Base-by-base conservation (phyloP, 2,329 filamentous ascomycete genomes). In the Aspergillus vadensis region DNA sequence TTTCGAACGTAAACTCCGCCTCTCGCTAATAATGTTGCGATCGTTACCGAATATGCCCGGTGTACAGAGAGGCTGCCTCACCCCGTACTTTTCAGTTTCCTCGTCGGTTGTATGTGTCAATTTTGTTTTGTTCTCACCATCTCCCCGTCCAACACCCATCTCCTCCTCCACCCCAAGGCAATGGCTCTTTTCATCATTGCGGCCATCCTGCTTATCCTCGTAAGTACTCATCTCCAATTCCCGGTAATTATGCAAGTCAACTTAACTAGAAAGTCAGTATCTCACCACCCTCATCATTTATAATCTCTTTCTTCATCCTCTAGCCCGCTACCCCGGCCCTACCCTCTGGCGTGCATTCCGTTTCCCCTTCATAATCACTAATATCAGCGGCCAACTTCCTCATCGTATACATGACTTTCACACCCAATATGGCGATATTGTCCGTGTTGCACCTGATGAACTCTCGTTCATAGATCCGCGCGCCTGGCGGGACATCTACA, bases 361-460 rank as follows among this genome's bases (percentile, higher is more conserved):
- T 0, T 12, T 67, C 10, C 54, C 63, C 5, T 57, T 43, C 2
- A 41, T 60, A 10, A 41, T 44, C 17, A 38, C 52, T 5, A 49
- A 63, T 5, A 17, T 63, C 9, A 25, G 41, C 21, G 65, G 66
- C 17, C 39, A 60, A 19, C 44, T 64, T 5, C 57, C 56, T 5
- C 38, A 61, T 5, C 14, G 38, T 15, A 55, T 60, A 23, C 54
- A 52, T 14, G 43, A 61, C 39, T 63, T 50, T 3, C 74, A 76
- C 49, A 55, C 66, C 12, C 58, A 64, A 44, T 75, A 77, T 50
- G 74, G 75, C 8, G 64, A 67, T 6, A 59, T 74, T 3, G 66
- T 79, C 2, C 71, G 74, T 6, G 63, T 78, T 9, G 66, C 70
- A 1, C 75, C 74, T 0, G 69, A 73, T 12, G 71, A 76, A 61